Conservation (phyloP, 148 eudicot species). For the Cornus controversa region DNA sequence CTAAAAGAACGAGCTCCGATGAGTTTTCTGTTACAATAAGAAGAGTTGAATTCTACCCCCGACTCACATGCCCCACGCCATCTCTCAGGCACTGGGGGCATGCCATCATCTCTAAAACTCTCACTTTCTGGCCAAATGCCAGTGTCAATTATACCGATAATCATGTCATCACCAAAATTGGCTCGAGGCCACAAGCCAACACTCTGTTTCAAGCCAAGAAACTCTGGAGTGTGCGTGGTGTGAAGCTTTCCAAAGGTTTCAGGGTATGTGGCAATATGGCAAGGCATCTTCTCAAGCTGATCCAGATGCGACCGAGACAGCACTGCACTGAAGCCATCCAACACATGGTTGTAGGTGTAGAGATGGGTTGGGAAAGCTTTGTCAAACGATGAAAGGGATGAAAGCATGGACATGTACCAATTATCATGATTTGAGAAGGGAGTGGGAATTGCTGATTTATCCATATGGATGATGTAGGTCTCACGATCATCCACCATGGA, state of each 20-base stretch:
- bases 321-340: too few species aligned
- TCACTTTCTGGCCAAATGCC: constrained; percentile 51
- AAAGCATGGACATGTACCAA: constrained; percentile 25
- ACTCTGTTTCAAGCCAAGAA: constrained; percentile 14
- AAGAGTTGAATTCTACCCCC: background rate
- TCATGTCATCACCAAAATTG: constrained; percentile 20
- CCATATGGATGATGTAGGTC: constrained; percentile 4
- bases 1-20: constrained; percentile 7
- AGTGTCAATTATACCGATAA: constrained; percentile 46
- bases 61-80: background rate
- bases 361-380: background rate
- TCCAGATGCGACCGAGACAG: too few species aligned
- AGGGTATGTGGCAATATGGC: too few species aligned
- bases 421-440: constrained; percentile 19
- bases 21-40: background rate
- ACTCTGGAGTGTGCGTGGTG: constrained; percentile 7
- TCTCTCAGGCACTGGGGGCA: background rate
- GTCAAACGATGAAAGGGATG: constrained; percentile 5
- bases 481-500: constrained; percentile 1
- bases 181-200: constrained; percentile 15
- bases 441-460: constrained; percentile 23
- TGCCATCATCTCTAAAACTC: constrained; percentile 14
- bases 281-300: too few species aligned
- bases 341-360: too few species aligned
- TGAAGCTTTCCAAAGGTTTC: constrained; percentile 15